Conservation (phyloP, 2,329 filamentous ascomycete species). For the Emmonsiellopsis sp. region DNA sequence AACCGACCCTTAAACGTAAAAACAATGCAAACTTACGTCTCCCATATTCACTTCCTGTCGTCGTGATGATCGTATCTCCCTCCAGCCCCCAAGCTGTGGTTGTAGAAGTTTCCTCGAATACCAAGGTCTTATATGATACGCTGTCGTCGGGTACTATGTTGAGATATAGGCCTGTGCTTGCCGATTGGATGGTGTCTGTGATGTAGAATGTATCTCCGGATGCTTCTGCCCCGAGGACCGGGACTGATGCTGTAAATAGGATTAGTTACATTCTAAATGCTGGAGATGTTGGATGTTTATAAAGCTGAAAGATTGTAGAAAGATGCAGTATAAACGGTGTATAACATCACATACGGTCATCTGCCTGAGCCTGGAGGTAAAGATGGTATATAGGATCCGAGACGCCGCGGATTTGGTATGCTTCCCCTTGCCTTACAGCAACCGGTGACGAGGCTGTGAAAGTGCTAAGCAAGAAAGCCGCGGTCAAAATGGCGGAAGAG, state of each 20-base stretch:
- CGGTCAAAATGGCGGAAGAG: background rate
- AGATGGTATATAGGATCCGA: slow-evolving; percentile 44
- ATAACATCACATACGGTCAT: slow-evolving; percentile 26
- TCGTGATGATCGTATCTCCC: slow-evolving; percentile 42
- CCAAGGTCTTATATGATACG: slow-evolving; percentile 46
- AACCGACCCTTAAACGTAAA: background rate
- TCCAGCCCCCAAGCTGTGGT: slow-evolving; percentile 45
- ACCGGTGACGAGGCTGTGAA: background rate
- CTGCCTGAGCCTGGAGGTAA: slow-evolving; percentile 42
- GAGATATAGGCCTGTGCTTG: slow-evolving; percentile 41
- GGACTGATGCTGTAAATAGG: slow-evolving; percentile 15
- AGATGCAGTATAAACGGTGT: background rate
- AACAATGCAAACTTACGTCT: slow-evolving; percentile 21
- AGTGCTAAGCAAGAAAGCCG: background rate
- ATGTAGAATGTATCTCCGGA: slow-evolving; percentile 44
- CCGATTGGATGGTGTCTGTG: slow-evolving; percentile 40
- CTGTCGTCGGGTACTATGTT: slow-evolving; percentile 36
- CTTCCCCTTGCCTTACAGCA: background rate
- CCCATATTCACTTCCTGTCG: slow-evolving; percentile 36
- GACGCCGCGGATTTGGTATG: slow-evolving; percentile 40
- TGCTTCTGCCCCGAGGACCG: slow-evolving; percentile 45
- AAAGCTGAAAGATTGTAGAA: background rate
- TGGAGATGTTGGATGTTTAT: slow-evolving; percentile 2
- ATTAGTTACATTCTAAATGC: background rate
- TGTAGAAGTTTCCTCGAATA: slow-evolving; percentile 32